Conservation (phyloP, 139 green algal genomes). For the Volvox reticuliferus region DNA sequence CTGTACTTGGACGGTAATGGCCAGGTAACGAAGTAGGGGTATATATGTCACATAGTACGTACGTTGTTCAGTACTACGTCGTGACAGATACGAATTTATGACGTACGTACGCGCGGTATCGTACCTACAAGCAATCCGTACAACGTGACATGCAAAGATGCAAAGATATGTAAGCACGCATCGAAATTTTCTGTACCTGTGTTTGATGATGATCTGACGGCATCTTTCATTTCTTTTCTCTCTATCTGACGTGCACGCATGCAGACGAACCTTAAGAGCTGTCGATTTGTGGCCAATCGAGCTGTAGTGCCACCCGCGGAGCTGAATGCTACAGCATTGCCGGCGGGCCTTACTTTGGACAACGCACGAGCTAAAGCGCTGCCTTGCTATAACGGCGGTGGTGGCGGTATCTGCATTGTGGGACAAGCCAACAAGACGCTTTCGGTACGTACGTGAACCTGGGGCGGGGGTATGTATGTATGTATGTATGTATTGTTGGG, state of each 20-base stretch:
- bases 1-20: conserved; percentile 15
- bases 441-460: background rate
- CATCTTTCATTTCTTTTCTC: background rate
- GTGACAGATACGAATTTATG: too few relatives aligned
- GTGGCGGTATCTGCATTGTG: background rate
- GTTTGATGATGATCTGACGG: background rate
- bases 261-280: background rate
- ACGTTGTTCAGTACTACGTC: too few relatives aligned
- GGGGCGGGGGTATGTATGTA: background rate
- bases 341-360: background rate
- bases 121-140: too few relatives aligned
- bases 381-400: conserved; percentile 6
- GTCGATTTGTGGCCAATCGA: background rate
- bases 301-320: background rate
- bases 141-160: background rate
- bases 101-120: too few relatives aligned
- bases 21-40: background rate
- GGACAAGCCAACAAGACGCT: background rate
- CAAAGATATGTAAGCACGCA: background rate
- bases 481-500: background rate
- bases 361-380: background rate
- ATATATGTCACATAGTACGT: too few relatives aligned
- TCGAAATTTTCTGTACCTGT: background rate
- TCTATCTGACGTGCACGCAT: too few relatives aligned
- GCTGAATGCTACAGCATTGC: background rate